Base-by-base conservation (phyloP, 352 stramenopile species). In the Phytophthora boehmeriae region DNA sequence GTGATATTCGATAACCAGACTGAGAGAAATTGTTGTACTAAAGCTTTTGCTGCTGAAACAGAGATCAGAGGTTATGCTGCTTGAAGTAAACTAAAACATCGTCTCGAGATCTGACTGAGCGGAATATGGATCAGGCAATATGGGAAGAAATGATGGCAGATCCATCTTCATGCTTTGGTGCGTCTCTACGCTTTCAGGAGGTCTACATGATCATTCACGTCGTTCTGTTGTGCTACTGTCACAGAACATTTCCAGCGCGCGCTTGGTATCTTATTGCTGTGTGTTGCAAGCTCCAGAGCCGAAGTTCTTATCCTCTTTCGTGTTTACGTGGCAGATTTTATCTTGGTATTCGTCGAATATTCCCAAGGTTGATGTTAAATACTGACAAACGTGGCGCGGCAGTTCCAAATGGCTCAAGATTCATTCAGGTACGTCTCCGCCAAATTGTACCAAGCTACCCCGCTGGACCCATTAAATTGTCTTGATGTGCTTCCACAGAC, bases 81-180 rank as follows among this genome's bases (percentile, higher is more conserved):
- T 30, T 3, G 3, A 8, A 30, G 25, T 3, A 30, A 8, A 30
- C 6, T 30, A 30, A 30, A 30, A 30, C 25, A 8, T 30, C 25
- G 3, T 30, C 25, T 30, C 3, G 25, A 30, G 25, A 14, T 36
- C 22, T 54, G 17, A 54, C 53, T n/a, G 16, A 22, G 8, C 30
- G 56, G 23, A 25, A 11, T 8, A 11, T 45, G 10, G 38, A 58
- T 11, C 34, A 95, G 84, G 81, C 81, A 8, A 92, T 95, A 46
- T 95, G 86, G 86, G 84, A 95, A 75, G 86, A 93, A 56, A 95
- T 95, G 86, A 84, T 95, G 51, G 86, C 86, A 22, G 83, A 95
- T 68, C 86, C 86, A 3, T 86, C 84, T 17, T 77, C 78, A 4
- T 95, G 86, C 47, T 91, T 95, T 28, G 76, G 86, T 93, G 73